Percentiles rank a stretch among this genome's conserved stretches.
Evolutionary conservation across 345 rosid species (phyloP).

Genomic region (Punica granatum): DNA sequence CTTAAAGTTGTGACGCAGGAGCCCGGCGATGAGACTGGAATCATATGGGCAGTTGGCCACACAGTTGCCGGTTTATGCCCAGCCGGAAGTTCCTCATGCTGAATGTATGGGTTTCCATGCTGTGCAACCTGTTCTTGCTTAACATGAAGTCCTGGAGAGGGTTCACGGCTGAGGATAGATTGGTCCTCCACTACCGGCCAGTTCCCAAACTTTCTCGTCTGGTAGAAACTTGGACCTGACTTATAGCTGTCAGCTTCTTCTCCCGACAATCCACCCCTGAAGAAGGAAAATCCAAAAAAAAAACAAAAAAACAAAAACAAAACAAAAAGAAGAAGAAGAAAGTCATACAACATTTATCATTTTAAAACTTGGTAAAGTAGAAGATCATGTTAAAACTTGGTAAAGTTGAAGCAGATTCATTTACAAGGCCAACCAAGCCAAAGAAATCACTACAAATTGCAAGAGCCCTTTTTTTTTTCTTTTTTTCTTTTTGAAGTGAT

Average conservation of each 20-base stretch:
- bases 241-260: constrained; percentile 41
- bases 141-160: constrained; percentile 23
- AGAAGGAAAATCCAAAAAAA: neutral
- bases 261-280: constrained; percentile 67
- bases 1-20: constrained; percentile 63
- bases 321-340: too few relatives aligned
- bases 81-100: neutral
- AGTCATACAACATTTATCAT: neutral
- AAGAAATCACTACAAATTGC: neutral
- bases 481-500: neutral
- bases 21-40: constrained; percentile 48
- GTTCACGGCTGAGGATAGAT: constrained; percentile 34
- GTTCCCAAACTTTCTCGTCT: constrained; percentile 46
- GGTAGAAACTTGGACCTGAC: constrained; percentile 21
- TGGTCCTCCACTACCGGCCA: constrained; percentile 46
- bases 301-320: too few relatives aligned
- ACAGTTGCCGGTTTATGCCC: constrained; percentile 13
- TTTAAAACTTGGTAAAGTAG: neutral
- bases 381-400: neutral
- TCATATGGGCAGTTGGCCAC: constrained; percentile 38
- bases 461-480: too few relatives aligned
- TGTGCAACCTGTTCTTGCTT: constrained; percentile 26
- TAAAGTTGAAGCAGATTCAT: neutral
- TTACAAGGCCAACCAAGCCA: neutral
- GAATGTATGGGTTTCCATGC: neutral